Percentiles rank a stretch among this genome's conserved stretches.
These are phyloP conservation scores for Angomonas ambiguus DNA, from an alignment of 208 protist genomes.

Conservation along the genomic window DNA sequence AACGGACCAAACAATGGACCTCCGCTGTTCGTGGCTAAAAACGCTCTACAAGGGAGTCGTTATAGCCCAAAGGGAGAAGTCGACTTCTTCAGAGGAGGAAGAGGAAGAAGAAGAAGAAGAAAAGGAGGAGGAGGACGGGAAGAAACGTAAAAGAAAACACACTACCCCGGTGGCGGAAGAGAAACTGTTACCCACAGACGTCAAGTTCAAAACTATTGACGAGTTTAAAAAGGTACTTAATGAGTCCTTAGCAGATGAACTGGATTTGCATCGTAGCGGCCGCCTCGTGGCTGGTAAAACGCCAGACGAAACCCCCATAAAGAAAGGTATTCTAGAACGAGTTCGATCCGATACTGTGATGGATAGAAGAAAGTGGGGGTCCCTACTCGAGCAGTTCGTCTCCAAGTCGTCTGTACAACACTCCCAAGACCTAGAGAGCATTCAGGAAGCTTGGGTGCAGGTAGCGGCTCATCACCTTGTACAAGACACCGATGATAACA, in stretches of 20 bases:
- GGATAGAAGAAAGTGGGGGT: neutral
- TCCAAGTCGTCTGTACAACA: slow-evolving; percentile 5
- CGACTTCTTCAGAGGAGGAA: neutral
- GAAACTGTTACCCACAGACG: neutral
- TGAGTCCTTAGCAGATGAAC: slow-evolving; percentile 44
- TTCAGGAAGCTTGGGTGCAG: slow-evolving; percentile 35
- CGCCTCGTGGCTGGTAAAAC: slow-evolving; percentile 14
- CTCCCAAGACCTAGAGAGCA: neutral
- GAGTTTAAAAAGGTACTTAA: slow-evolving; percentile 33
- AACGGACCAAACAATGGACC: slow-evolving; percentile 46
- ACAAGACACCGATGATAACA: slow-evolving; percentile 12
- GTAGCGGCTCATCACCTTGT: slow-evolving; percentile 33
- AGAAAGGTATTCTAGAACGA: neutral
- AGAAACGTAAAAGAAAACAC: neutral
- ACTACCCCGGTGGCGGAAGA: neutral
- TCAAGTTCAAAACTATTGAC: neutral
- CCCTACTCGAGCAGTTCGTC: neutral
- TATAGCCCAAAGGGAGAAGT: neutral
- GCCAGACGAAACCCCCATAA: too few species aligned
- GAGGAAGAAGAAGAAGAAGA: neutral
- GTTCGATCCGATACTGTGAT: neutral
- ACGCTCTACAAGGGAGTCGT: slow-evolving; percentile 21
- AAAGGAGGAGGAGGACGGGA: neutral
- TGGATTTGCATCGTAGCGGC: slow-evolving; percentile 38
- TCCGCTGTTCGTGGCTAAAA: slow-evolving; percentile 44